phyloP scores from a whole-genome alignment of 2,329 filamentous ascomycete genomes.

The Leptoxyphium fumago region DNA sequence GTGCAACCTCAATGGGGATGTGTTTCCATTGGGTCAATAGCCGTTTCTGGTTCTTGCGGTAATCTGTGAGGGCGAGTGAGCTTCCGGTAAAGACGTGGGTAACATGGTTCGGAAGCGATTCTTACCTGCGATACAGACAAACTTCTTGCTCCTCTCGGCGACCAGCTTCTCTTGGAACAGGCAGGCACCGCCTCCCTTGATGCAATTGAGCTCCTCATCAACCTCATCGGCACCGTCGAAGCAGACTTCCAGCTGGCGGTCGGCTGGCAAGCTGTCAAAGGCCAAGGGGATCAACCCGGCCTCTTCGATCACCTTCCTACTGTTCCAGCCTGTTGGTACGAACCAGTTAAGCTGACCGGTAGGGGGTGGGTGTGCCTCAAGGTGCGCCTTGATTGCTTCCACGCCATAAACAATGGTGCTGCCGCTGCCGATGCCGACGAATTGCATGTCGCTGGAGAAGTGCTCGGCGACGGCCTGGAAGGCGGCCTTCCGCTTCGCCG shows the following conservation, averaged over 20 bases:
- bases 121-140: conserved; percentile 71
- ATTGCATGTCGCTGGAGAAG: conserved; percentile 46
- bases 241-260: conserved; percentile 61
- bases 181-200: conserved; percentile 96
- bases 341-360: conserved; percentile 58
- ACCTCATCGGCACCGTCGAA: conserved; percentile 98
- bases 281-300: conserved; percentile 64
- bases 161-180: conserved; percentile 96
- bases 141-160: conserved; percentile 67
- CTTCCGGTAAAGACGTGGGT: neutral
- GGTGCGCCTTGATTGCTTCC: conserved; percentile 55
- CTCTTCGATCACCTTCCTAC: conserved; percentile 66
- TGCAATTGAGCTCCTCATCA: conserved; percentile 85
- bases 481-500: conserved; percentile 61
- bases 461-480: conserved; percentile 60
- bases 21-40: conserved; percentile 64
- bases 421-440: conserved; percentile 67
- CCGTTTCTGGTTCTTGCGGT: conserved; percentile 69
- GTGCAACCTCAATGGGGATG: conserved; percentile 88
- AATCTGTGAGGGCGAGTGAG: conserved; percentile 43
- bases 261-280: conserved; percentile 57
- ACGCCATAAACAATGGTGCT: conserved; percentile 76
- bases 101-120: conserved; percentile 4
- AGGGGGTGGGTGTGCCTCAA: conserved; percentile 22
- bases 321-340: conserved; percentile 84